Evolutionary conservation across 495 filamentous ascomycete species (phyloP), one percentile per base, ranked within the genome.

Genomic region (Penicillium cinerascens): DNA sequence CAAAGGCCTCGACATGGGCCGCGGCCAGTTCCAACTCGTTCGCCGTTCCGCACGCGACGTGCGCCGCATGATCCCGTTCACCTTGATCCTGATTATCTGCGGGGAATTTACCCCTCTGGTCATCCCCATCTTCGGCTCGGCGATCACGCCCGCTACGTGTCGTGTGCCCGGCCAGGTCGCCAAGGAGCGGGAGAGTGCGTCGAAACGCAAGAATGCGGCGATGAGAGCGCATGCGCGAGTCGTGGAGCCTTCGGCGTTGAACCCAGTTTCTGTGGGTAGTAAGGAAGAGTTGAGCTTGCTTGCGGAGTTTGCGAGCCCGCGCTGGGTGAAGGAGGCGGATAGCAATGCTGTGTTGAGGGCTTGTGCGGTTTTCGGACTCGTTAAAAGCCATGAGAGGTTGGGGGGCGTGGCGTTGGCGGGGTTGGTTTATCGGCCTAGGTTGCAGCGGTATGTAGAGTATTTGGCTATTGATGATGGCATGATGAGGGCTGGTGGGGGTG

Each of bases 71-170:
- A 88, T 90, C 3, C 63, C 85, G 3, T 96, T 98, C 65, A 80
- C 64, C 0, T 18, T 95, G 3, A 63, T 96, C 3, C 75, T 95
- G 2, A 47, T 91, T 1, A 40, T 95, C 35, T 89, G 85, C 63
- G 93, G 89, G 3, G 92, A 97, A 63, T 84, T 93, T 65, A 89
- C 90, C 6, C 90, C 92, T 0, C 55, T 97, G 2, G 64, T 93
- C 6, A 65, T 96, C 0, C 78, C 86, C 0, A 66, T 86, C 5
- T 72, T 87, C n/a, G 68, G 92, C 16, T 82, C 82, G 6, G 71
- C 74, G 7, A 67, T 89, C 29, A 86, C 93, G 13, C 92, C 92
- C 0, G 79, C 76, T 49, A 87, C 89, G 0, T 95, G 92, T 63
- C 81, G 90, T 2, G 83, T 96, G 9, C 93, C 93, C 0, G 64